Base-by-base conservation (phyloP, 2,329 filamentous ascomycete species). In the Diaporthe eres region DNA sequence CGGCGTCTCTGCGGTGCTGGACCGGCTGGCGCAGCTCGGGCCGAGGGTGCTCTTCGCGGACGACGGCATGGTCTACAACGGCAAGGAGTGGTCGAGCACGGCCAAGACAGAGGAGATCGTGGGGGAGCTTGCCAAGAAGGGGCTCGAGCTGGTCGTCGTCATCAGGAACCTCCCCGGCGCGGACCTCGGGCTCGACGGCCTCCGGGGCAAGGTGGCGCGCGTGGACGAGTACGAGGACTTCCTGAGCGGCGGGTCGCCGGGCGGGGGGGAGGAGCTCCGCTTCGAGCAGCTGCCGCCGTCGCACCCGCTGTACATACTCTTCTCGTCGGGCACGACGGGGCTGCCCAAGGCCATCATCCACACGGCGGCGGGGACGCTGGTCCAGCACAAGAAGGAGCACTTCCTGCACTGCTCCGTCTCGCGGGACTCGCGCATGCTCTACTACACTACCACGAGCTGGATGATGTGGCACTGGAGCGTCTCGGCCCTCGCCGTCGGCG, bases 391-490 rank as follows among this genome's bases (percentile, higher is more conserved):
- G 85, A 99, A 99, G 83, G 97, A 98, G 83, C 96, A 98, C 82
- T 90, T 93, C 63, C 88, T 98, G 4, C 96, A 98, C 82, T 94
- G 94, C 82, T 95, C 95, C 31, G 92, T 99, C 78, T 88, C 89
- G 12, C 89, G 93, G 0, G 86, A 88, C 2, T 94, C 95, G 57
- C 90, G 93, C 28, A 89, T 98, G 81, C 94, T 98, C 84, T 98
- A 98, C 86, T 98, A 96, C 86, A 98, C 95, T 1, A 98, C 96
- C 4, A 95, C 94, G 15, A 97, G 95, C 0, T 98, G 96, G 97
- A 98, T 99, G 96, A 98, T 98, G 96, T 98, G 96, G 95, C 96
- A 98, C 83, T 98, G 96, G 96, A 92, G 96, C 55, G 90, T 98
- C 28, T 96, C 95, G 1, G 95, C 93, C 8, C 91, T 98, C 5